A percentile compares a stretch with the other conserved stretches of the same genome.
phyloP scores from a whole-genome alignment of 148 eudicot genomes.

The Silene uniflora region DNA sequence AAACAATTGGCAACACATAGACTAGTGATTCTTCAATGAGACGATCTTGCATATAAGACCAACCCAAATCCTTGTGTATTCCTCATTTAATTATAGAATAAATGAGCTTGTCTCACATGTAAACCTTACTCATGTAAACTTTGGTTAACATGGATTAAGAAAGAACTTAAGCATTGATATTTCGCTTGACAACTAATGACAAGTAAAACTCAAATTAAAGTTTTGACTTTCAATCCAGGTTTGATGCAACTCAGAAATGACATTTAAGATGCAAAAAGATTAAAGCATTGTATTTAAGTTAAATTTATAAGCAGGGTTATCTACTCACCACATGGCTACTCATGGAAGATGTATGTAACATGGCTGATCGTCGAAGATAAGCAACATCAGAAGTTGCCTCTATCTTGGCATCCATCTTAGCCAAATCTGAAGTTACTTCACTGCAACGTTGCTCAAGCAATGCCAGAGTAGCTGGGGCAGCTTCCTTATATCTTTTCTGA shows the following conservation, averaged over 20 bases:
- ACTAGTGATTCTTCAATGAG: no score
- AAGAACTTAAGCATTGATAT: no score
- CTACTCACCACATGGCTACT: slow-evolving; percentile 77
- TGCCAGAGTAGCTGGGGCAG: slow-evolving; percentile 92
- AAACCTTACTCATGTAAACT: no score
- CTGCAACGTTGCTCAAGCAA: slow-evolving; percentile 90
- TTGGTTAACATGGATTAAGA: no score
- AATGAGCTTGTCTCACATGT: no score
- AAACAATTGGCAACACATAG: neutral
- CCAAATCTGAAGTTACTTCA: slow-evolving; percentile 70
- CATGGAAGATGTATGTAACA: slow-evolving; percentile 75
- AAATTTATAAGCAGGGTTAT: slow-evolving; percentile 4
- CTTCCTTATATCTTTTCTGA: slow-evolving; percentile 91
- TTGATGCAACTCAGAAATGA: no score
- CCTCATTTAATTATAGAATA: no score
- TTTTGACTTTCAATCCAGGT: no score
- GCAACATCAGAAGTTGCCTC: slow-evolving; percentile 91
- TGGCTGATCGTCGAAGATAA: slow-evolving; percentile 83
- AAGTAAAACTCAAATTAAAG: no score
- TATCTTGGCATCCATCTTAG: slow-evolving; percentile 71
- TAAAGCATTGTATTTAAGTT: neutral
- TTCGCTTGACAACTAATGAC: no score
- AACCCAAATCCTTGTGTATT: no score
- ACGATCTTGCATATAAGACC: no score
- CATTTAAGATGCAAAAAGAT: neutral